Conservation (phyloP, 75 land plant species). For the Sequoiadendron giganteum region DNA sequence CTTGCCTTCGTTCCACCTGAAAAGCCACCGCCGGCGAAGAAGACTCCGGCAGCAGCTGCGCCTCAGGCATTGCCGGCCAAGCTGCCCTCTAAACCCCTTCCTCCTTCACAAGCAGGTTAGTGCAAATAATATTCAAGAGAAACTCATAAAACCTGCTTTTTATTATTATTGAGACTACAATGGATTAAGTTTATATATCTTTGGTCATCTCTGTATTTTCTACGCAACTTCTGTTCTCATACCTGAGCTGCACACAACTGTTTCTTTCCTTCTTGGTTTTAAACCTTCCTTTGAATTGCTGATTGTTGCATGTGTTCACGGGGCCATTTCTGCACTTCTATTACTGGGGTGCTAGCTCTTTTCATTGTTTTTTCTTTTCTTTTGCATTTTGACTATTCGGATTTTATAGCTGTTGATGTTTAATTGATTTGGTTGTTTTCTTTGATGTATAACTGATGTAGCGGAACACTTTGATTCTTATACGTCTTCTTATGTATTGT, state of each 20-base stretch:
- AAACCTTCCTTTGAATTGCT: background rate
- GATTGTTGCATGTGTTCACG: background rate
- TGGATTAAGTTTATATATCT: background rate
- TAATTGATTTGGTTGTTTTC: background rate
- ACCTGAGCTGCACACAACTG: background rate
- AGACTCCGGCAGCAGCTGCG: background rate
- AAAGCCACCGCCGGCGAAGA: slow-evolving; percentile 11
- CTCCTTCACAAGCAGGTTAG: slow-evolving; percentile 51
- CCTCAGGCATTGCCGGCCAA: slow-evolving; percentile 21
- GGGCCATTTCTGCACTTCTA: background rate
- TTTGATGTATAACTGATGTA: background rate
- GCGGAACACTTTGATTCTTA: background rate
- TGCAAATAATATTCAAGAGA: background rate
- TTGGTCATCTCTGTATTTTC: background rate
- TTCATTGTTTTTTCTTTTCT: too few species aligned
- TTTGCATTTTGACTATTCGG: background rate
- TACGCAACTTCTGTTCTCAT: background rate
- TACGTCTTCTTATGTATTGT: background rate
- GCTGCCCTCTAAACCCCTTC: slow-evolving; percentile 46
- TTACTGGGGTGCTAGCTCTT: background rate
- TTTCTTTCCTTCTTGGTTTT: background rate
- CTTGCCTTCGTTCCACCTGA: slow-evolving; percentile 26
- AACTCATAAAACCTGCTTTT: background rate
- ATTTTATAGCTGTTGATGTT: too few species aligned
- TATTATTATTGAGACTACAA: background rate